phyloP scores from a whole-genome alignment of 2,329 filamentous ascomycete genomes.

The Clarireedia paspali region DNA sequence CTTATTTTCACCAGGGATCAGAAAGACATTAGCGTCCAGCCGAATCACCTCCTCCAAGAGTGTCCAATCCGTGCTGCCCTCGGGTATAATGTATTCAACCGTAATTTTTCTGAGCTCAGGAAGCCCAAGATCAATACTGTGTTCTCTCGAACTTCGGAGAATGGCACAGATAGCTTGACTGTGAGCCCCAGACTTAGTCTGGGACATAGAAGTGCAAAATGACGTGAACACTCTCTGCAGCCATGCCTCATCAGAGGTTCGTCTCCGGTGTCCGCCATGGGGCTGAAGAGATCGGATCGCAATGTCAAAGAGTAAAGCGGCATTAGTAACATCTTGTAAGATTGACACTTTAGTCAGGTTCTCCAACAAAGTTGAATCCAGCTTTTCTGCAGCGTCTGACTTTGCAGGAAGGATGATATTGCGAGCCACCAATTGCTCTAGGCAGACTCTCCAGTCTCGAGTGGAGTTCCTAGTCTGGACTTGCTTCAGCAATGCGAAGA shows the following conservation, averaged over 20 bases:
- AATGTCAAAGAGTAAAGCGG: conserved; percentile 38
- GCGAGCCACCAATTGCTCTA: conserved; percentile 29
- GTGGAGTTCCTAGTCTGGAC: conserved; percentile 2
- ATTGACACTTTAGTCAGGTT: conserved; percentile 22
- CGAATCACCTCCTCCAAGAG: conserved; percentile 36
- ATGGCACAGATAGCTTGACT: conserved; percentile 26
- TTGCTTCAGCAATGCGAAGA: conserved; percentile 24
- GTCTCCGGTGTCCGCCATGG: conserved; percentile 35
- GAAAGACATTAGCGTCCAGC: conserved; percentile 39
- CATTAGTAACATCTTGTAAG: conserved; percentile 29
- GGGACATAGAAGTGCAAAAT: conserved; percentile 21
- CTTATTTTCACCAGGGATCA: conserved; percentile 28
- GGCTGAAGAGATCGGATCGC: conserved; percentile 37
- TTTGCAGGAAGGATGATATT: conserved; percentile 31
- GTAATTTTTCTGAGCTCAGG: conserved; percentile 29
- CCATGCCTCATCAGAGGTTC: conserved; percentile 40
- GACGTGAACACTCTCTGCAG: conserved; percentile 39
- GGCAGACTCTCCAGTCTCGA: conserved; percentile 15
- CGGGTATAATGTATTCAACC: conserved; percentile 21
- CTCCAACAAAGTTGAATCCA: conserved; percentile 17
- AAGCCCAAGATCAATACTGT: conserved; percentile 30
- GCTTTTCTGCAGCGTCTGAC: conserved; percentile 11
- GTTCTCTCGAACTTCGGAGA: conserved; percentile 30
- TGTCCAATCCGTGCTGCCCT: conserved; percentile 31
- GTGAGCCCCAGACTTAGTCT: conserved; percentile 12